Evolutionary conservation across 2,329 filamentous ascomycete genomes (phyloP).

Genomic region (Neofusicoccum ribis): DNA sequence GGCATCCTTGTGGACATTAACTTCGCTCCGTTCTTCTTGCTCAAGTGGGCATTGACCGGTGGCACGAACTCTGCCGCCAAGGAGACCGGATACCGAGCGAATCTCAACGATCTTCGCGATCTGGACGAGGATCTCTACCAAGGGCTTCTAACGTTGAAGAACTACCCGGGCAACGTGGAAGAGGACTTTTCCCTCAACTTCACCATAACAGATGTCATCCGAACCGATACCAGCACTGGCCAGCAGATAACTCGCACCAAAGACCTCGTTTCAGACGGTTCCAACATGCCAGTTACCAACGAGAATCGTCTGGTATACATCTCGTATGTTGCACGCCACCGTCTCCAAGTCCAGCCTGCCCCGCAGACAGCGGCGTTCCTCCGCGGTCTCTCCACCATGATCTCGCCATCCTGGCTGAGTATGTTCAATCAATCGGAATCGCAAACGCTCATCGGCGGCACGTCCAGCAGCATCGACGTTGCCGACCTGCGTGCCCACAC

Average conservation of each 20-base stretch:
- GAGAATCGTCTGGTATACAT: conserved; percentile 94
- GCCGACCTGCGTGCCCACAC: conserved; percentile 84
- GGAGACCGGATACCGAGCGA: conserved; percentile 79
- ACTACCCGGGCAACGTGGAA: conserved; percentile 76
- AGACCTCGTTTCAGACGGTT: conserved; percentile 75
- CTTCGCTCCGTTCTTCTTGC: conserved; percentile 92
- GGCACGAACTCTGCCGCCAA: conserved; percentile 62
- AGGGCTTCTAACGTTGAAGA: conserved; percentile 80
- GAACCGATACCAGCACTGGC: conserved; percentile 36
- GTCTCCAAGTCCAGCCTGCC: conserved; percentile 76
- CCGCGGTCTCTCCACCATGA: conserved; percentile 80
- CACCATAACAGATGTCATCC: conserved; percentile 73
- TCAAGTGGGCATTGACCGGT: conserved; percentile 87
- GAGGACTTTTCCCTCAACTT: conserved; percentile 79
- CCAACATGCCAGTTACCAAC: conserved; percentile 79
- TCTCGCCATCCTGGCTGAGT: conserved; percentile 87
- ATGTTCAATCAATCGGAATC: conserved; percentile 99
- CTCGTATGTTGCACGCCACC: conserved; percentile 83
- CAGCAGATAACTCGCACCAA: conserved; percentile 65
- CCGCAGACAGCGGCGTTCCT: conserved; percentile 87
- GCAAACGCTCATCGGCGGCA: conserved; percentile 88
- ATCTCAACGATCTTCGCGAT: conserved; percentile 89
- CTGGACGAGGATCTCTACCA: conserved; percentile 89
- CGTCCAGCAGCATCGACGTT: conserved; percentile 81
- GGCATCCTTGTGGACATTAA: conserved; percentile 90